Evolutionary conservation across 1,139 yeast species (phyloP), one percentile per base, ranked within the genome.

Genomic region (Geotrichum phurueaensis): DNA sequence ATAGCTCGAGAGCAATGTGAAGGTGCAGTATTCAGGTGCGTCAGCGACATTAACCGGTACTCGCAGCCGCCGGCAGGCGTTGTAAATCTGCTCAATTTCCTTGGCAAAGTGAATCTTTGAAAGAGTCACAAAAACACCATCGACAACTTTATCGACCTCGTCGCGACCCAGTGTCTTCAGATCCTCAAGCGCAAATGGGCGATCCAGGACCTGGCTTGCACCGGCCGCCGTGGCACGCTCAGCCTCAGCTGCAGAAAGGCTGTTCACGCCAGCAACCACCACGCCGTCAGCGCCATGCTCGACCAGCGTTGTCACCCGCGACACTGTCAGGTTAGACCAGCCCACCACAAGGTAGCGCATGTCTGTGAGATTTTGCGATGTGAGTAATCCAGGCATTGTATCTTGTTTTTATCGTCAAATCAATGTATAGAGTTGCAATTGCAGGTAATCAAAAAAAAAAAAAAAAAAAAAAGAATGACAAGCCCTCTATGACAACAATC

Each of bases 31-130:
- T 51, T 84, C 84, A 0, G 92, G 85, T 6, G 84, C 80, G 67
- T 90, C 96, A 0, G 88, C 82, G 0, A 87, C 86, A 69, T 91
- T 91, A 50, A 92, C 79, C 0, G 97, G 97, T 4, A 92, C 87
- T 68, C 97, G 80, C 58, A 83, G 75, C 62, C 78, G 75, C 56
- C 72, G 72, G 73, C 97, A 90, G 53, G 70, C 76, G 0, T 73
- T 66, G 64, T 71, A 83, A 13, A 89, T 79, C 2, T 70, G 67
- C 39, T 33, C 39, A 33, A 33, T 33, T 33, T 33, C 39, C 39
- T 33, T 33, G 13, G 13, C 13, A 33, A 33, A 33, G 36, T 70
- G 65, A 59, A 81, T 80, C 52, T 73, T 65, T 0, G 80, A 77
- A 7, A 83, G 70, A 23, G 83, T 79, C 7, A 89, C 85, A 73